A percentile compares a stretch with the other conserved stretches of the same genome.
Evolutionary conservation across 177 flowering plant species (phyloP).

Genomic region (Telopea speciosissima): DNA sequence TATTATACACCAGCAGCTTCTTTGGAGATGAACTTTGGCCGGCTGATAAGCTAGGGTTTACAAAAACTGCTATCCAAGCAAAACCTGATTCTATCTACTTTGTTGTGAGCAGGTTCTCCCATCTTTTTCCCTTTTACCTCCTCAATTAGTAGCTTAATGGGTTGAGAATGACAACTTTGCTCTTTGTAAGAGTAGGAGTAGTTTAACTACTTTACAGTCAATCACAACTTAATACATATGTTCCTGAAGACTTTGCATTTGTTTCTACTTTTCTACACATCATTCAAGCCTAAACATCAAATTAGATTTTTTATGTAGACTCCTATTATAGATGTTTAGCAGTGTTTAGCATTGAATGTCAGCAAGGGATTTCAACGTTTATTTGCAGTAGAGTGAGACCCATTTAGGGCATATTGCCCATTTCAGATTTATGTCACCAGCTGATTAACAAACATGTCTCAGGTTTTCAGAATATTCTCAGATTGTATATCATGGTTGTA

Average conservation of each 20-base stretch:
- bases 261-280: background rate
- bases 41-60: constrained; percentile 93
- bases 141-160: background rate
- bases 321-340: no score
- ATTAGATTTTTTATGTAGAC: background rate
- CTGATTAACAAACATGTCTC: no score
- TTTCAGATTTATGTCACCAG: no score
- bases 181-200: background rate
- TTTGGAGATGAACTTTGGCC: constrained; percentile 99
- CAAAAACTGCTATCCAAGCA: constrained; percentile 96
- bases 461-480: no score
- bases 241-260: background rate
- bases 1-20: constrained; percentile 94
- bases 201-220: background rate
- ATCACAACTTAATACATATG: background rate
- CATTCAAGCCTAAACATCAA: background rate
- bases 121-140: background rate
- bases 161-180: background rate
- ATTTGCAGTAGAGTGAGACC: no score
- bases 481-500: no score
- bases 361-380: no score
- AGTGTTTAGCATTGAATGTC: no score
- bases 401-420: no score
- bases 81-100: constrained; percentile 96
- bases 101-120: constrained; percentile 75